Base-by-base conservation (phyloP, 768 basidiomycete species). In the Neoboletus subvelutipes region DNA sequence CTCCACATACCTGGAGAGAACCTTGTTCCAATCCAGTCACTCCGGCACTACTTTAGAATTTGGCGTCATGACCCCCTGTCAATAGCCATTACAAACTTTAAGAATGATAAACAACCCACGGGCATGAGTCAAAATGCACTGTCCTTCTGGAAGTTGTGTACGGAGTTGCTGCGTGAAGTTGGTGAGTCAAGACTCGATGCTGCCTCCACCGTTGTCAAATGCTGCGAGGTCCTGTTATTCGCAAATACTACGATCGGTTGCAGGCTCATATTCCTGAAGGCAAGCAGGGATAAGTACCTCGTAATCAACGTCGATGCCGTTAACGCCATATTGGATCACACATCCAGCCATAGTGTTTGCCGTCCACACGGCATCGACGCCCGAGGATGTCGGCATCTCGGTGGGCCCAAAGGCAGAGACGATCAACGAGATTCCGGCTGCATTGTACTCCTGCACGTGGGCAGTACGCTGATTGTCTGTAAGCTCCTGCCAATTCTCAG, bases 291-390 rank as follows among this genome's bases (percentile, higher is more conserved):
- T 20, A 46, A 37, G 11, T 45, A 73, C 75, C 64, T 79, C 82
- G 49, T 82, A 83, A 64, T 83, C 82, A 45, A 83, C 73, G 49
- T 83, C 82, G 13, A 82, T 77, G 40, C 82, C 82, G 54, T 82
- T 77, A 33, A 83, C 62, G n/a, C 70, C 67, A 50, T 79, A 81
- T 57, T 77, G 53, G 36, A 71, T 75, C 36, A 82, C 81, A 73
- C 74, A 81, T 9, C 68, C 65, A 8, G 78, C 80, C 64, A 83
- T 71, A 6, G 69, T 71, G 57, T 76, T 73, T 1, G 81, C 81
- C 7, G 70, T 69, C 29, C 45, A 51, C 33, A 73, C 70, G 2
- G 81, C 72, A 55, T 81, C 72, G 5, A 63, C 62, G 28, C 76
- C 77, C 4, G 67, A 65, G 2, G 76, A 70, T 4, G 80, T 82